These are phyloP conservation scores for Phyllosticta paracitricarpa DNA, from an alignment of 2,329 filamentous ascomycete species.

Conservation along the genomic window DNA sequence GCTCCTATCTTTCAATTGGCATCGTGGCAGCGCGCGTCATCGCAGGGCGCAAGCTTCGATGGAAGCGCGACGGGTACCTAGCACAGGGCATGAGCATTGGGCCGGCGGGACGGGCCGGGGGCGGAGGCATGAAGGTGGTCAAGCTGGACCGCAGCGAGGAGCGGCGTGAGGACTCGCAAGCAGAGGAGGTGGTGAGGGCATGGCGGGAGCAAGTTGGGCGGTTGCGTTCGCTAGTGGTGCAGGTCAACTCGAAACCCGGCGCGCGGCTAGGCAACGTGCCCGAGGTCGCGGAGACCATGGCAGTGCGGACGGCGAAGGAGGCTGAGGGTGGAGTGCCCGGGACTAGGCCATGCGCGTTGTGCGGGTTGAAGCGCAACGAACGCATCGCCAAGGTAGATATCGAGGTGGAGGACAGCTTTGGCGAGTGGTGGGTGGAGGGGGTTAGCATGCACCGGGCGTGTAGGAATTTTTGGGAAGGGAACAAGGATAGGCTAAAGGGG, in stretches of 20 bases:
- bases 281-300: constrained; percentile 60
- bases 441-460: constrained; percentile 62
- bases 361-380: constrained; percentile 81
- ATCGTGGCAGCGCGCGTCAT: constrained; percentile 69
- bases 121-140: constrained; percentile 84
- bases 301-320: constrained; percentile 52
- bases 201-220: constrained; percentile 71
- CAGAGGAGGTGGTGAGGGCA: constrained; percentile 60
- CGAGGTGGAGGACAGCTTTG: constrained; percentile 79
- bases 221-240: constrained; percentile 56
- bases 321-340: constrained; percentile 61
- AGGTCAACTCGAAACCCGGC: constrained; percentile 38
- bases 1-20: constrained; percentile 52
- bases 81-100: constrained; percentile 82
- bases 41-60: constrained; percentile 73
- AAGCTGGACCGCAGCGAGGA: constrained; percentile 75
- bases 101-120: constrained; percentile 59
- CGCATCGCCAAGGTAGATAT: constrained; percentile 65
- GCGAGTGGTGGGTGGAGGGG: constrained; percentile 88
- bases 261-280: constrained; percentile 44
- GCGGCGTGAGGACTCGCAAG: constrained; percentile 77
- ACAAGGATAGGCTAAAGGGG: constrained; percentile 43
- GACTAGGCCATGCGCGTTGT: constrained; percentile 68
- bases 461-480: constrained; percentile 73
- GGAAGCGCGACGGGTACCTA: constrained; percentile 81